Conservation (phyloP, 306 rosid genomes). For the Casuarina equisetifolia region DNA sequence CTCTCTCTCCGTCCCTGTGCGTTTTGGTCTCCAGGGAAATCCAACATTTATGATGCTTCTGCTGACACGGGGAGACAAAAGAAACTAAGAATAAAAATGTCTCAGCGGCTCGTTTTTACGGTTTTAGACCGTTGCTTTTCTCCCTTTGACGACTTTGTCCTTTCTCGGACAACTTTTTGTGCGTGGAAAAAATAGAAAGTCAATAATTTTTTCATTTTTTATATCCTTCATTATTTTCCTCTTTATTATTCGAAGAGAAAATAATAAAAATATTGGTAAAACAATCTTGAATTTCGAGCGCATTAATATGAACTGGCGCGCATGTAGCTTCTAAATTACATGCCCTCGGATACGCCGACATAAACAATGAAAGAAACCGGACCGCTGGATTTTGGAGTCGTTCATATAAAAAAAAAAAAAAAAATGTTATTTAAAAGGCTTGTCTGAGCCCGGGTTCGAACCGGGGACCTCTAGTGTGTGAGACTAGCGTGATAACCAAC, state of each 20-base stretch:
- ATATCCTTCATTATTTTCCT: no score
- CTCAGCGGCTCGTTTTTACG: not conserved
- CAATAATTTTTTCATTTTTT: not conserved
- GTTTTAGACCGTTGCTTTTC: not conserved
- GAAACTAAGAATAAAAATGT: not conserved
- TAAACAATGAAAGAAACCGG: no score
- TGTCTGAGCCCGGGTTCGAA: constrained; percentile 21
- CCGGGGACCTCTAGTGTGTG: constrained; percentile 18
- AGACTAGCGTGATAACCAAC: constrained; percentile 17
- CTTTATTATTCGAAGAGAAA: no score
- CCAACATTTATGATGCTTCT: constrained; percentile 8
- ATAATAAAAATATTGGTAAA: no score
- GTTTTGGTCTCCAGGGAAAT: constrained; percentile 17
- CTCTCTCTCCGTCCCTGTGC: constrained; percentile 1
- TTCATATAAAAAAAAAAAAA: no score
- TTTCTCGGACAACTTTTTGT: not conserved
- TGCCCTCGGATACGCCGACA: no score
- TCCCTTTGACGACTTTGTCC: constrained; percentile 1
- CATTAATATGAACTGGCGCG: no score
- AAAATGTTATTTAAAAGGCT: no score
- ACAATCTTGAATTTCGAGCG: no score
- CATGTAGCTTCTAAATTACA: no score
- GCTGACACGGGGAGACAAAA: constrained; percentile 12
- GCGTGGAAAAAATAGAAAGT: not conserved
- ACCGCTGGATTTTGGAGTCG: no score